Base-by-base conservation (phyloP, 1,139 yeast species). In the Citeromyces hawaiiensis region DNA sequence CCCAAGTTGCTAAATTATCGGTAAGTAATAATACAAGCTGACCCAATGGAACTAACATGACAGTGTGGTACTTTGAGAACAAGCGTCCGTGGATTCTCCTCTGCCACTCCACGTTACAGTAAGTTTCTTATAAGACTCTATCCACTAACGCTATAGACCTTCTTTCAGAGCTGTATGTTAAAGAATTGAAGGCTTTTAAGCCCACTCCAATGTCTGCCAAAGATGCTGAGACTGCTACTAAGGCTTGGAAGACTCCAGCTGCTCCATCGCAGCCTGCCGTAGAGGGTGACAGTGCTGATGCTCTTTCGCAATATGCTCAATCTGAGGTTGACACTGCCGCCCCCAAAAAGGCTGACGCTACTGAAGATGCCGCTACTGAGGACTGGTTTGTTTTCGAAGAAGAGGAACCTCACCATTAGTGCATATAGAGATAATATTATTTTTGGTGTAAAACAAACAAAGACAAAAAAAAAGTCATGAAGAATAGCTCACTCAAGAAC, bases 311-410 rank as follows among this genome's bases (percentile, higher is more conserved):
- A 47, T 88, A 88, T 68, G 91, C 82, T 59, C 48, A 76, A 40
- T 68, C 80, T 44, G 72, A 74, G 45, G 96, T 87, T 48, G 94
- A 85, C 60, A 82, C 83, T 49, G 60, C 63, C 37, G 56, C 66
- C 42, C 52, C 65, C 36, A 56, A 66, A 39, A 54, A 64, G 39
- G 19, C 36, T 17, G 61, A 60, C 43, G 63, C 66, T 48, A 63
- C 66, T 37, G 64, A 68, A 45, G 66, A 68, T 42, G 71, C 64
- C 43, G 67, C 59, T 46, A 57, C 60, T 42, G 94, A 82, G 62
- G 88, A 83, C 67, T 80, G 87, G 87, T 75, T 80, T 53, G 88
- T 80, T 45, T 79, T 79, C 64, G 91, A 73, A 65, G 88, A 80
- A 66, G 83, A 76, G 47, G 85, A 75, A 55, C 88, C 76, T 45